A percentile compares a stretch with the other conserved stretches of the same genome.
phyloP scores from a whole-genome alignment of 495 filamentous ascomycete genomes.

The Neurospora sp. region DNA sequence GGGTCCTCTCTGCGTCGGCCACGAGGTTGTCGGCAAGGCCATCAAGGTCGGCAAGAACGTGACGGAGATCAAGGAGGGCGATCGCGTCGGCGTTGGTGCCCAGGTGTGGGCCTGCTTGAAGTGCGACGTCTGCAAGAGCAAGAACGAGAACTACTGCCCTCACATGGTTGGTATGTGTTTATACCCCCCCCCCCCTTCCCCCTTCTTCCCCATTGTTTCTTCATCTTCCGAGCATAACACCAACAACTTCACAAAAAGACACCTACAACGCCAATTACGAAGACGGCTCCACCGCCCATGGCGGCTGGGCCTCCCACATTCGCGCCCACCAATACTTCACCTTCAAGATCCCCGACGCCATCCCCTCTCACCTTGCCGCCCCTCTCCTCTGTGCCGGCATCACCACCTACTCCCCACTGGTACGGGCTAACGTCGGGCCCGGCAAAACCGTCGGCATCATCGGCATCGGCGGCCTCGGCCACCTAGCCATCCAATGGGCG shows the following conservation, averaged over 20 bases:
- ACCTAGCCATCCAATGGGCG: slow-evolving; percentile 53
- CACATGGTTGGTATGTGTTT: slow-evolving; percentile 33
- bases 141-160: slow-evolving; percentile 75
- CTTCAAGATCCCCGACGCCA: slow-evolving; percentile 63
- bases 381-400: slow-evolving; percentile 75
- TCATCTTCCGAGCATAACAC: neutral
- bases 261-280: slow-evolving; percentile 23
- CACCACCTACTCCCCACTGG: slow-evolving; percentile 60
- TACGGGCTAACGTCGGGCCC: slow-evolving; percentile 49
- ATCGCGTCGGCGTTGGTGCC: slow-evolving; percentile 72
- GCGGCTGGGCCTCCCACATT: slow-evolving; percentile 44
- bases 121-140: slow-evolving; percentile 30
- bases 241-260: slow-evolving; percentile 6
- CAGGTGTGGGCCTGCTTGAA: slow-evolving; percentile 64
- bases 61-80: slow-evolving; percentile 52
- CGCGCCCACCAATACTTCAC: slow-evolving; percentile 68
- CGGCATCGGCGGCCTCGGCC: slow-evolving; percentile 66
- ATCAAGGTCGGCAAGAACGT: slow-evolving; percentile 51
- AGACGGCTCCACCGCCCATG: slow-evolving; percentile 24
- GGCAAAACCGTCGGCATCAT: slow-evolving; percentile 63
- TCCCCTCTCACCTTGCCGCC: slow-evolving; percentile 53
- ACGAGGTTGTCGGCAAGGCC: slow-evolving; percentile 65
- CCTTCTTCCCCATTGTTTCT: neutral
- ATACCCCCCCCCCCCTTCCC: neutral
- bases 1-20: slow-evolving; percentile 62